Evolutionary conservation across 371 early-diverging fungal species (phyloP).

Genomic region (Blakeslea trispora): DNA sequence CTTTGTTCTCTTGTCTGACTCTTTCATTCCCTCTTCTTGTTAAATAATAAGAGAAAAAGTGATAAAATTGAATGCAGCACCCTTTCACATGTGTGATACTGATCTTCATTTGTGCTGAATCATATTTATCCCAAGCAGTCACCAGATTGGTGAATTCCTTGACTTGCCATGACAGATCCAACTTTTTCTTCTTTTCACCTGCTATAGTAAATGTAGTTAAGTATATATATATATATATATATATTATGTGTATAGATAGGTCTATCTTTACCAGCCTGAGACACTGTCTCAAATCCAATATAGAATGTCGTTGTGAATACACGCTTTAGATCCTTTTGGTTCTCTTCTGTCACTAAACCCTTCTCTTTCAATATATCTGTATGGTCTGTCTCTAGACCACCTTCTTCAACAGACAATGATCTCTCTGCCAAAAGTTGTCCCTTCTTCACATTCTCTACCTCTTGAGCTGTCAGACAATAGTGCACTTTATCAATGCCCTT

Average conservation of each 20-base stretch:
- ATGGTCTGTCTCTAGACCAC: conserved; percentile 44
- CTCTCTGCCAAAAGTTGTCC: conserved; percentile 54
- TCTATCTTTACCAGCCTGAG: conserved; percentile 49
- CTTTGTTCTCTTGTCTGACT: neutral
- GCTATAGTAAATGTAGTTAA: conserved; percentile 14
- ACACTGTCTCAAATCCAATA: conserved; percentile 76
- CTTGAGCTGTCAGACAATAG: conserved; percentile 64
- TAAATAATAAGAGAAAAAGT: neutral
- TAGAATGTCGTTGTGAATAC: conserved; percentile 86
- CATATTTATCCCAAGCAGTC: conserved; percentile 78
- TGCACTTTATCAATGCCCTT: conserved; percentile 80
- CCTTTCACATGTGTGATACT: conserved; percentile 71
- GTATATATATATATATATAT: neutral
- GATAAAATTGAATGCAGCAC: conserved; percentile 40
- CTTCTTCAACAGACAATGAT: conserved; percentile 39
- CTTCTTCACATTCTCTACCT: conserved; percentile 63
- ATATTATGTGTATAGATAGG: neutral
- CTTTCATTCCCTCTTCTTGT: neutral
- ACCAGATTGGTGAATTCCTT: conserved; percentile 82
- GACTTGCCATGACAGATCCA: conserved; percentile 80
- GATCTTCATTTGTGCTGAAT: conserved; percentile 71
- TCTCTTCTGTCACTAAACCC: conserved; percentile 31
- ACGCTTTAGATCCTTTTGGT: conserved; percentile 27
- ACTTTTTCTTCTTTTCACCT: conserved; percentile 47
- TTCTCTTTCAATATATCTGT: conserved; percentile 37